phyloP scores from a whole-genome alignment of 345 rosid species.

The Arabidopsis suecica region DNA sequence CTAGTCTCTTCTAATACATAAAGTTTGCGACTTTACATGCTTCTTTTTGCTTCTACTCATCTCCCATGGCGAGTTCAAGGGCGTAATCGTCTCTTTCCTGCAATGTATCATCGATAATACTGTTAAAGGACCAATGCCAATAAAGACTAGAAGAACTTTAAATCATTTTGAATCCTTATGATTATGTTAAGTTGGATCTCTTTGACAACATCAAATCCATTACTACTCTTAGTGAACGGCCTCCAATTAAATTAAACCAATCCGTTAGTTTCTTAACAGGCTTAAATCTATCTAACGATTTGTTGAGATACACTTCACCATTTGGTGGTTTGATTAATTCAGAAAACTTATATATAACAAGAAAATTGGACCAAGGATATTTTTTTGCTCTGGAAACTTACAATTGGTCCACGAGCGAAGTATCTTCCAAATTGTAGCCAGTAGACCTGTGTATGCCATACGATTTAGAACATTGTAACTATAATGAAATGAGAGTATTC shows the following conservation, averaged over 20 bases:
- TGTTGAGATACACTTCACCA: neutral
- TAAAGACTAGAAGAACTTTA: neutral
- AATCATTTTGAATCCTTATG: neutral
- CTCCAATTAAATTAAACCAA: neutral
- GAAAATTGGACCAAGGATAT: neutral
- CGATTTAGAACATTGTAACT: constrained; percentile 1
- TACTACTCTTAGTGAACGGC: neutral
- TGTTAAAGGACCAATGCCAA: neutral
- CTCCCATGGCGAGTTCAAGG: constrained; percentile 88
- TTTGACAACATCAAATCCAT: neutral
- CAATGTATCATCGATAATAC: constrained; percentile 1
- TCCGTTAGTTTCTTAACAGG: neutral
- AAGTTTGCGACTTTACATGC: neutral
- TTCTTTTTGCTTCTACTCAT: constrained; percentile 54
- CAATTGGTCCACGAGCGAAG: constrained; percentile 94
- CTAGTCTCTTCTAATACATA: constrained; percentile 31
- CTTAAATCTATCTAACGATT: neutral
- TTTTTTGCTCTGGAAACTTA: constrained; percentile 54
- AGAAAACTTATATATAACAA: constrained; percentile 8
- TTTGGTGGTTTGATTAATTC: neutral
- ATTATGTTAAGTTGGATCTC: neutral
- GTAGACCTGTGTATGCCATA: constrained; percentile 64
- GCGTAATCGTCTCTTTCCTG: constrained; percentile 99
- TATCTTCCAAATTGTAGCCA: constrained; percentile 99
- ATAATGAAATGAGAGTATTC: constrained; percentile 11